A percentile compares a stretch with the other conserved stretches of the same genome.
phyloP scores from a whole-genome alignment of 2,329 filamentous ascomycete species.

The Fusarium coicis region DNA sequence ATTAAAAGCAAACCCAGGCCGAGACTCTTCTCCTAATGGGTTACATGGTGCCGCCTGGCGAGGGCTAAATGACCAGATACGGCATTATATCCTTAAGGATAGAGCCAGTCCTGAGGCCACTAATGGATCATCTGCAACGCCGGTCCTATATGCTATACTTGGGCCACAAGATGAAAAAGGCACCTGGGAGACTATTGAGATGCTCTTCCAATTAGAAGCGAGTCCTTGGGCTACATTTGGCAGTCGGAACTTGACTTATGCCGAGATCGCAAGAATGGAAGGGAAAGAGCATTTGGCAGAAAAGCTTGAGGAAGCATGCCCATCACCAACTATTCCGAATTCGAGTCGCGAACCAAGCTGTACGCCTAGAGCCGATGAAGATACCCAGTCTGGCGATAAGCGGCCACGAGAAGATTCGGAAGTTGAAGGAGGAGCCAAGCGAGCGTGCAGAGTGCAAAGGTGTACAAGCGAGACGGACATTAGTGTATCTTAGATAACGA shows the following conservation, averaged over 20 bases:
- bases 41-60: not conserved
- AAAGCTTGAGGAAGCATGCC: not conserved
- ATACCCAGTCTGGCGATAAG: conserved; percentile 68
- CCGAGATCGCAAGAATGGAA: not conserved
- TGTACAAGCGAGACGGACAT: not conserved
- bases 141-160: not conserved
- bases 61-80: not conserved
- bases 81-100: not conserved
- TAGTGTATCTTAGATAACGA: not conserved
- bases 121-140: not conserved
- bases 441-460: conserved; percentile 50
- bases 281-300: not conserved
- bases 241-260: not conserved
- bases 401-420: conserved; percentile 65
- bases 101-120: not conserved
- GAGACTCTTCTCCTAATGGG: not conserved
- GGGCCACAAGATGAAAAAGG: not conserved
- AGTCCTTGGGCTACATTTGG: not conserved
- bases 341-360: not conserved
- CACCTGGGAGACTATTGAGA: not conserved
- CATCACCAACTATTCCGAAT: not conserved
- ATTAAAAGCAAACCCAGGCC: not conserved
- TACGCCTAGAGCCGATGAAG: conserved; percentile 44
- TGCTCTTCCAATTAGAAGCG: not conserved
- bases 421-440: conserved; percentile 55